A percentile compares a stretch with the other conserved stretches of the same genome.
Evolutionary conservation across 2,329 filamentous ascomycete genomes (phyloP).

Genomic region (Alternaria rosae): DNA sequence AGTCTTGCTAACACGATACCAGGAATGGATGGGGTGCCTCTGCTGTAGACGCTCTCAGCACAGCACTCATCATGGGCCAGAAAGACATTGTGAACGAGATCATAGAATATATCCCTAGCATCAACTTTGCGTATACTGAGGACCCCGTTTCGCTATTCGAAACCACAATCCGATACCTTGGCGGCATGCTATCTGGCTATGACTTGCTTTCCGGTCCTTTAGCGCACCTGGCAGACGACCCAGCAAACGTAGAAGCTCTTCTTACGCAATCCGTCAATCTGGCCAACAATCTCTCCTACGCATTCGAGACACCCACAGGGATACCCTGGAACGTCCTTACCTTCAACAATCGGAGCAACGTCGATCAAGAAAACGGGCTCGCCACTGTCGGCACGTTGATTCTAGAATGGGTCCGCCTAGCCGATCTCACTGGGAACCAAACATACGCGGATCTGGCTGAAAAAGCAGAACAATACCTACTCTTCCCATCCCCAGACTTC

Average conservation of each 20-base stretch:
- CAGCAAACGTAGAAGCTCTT: slow-evolving; percentile 63
- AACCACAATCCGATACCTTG: slow-evolving; percentile 88
- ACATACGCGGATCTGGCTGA: slow-evolving; percentile 73
- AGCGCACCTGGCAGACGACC: slow-evolving; percentile 57
- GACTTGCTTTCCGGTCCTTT: slow-evolving; percentile 76
- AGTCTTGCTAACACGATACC: neutral
- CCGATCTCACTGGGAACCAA: slow-evolving; percentile 73
- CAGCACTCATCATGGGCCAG: slow-evolving; percentile 79
- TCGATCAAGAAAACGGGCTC: slow-evolving; percentile 69
- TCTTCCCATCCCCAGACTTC: slow-evolving; percentile 68
- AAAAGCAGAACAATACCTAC: slow-evolving; percentile 72
- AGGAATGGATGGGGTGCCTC: slow-evolving; percentile 88
- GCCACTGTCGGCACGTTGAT: slow-evolving; percentile 81
- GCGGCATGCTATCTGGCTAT: slow-evolving; percentile 77
- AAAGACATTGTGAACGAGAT: slow-evolving; percentile 73
- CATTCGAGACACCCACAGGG: slow-evolving; percentile 78
- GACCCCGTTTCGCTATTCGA: slow-evolving; percentile 79
- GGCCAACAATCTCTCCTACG: slow-evolving; percentile 76
- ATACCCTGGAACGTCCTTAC: slow-evolving; percentile 74
- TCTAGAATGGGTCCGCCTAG: slow-evolving; percentile 83
- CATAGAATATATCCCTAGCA: slow-evolving; percentile 71
- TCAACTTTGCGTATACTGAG: slow-evolving; percentile 72
- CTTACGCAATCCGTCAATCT: slow-evolving; percentile 72
- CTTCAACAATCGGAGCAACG: slow-evolving; percentile 61
- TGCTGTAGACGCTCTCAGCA: slow-evolving; percentile 80